Evolutionary conservation across 805 yeast species (phyloP).

Genomic region (Cyberlindnera lachancei): DNA sequence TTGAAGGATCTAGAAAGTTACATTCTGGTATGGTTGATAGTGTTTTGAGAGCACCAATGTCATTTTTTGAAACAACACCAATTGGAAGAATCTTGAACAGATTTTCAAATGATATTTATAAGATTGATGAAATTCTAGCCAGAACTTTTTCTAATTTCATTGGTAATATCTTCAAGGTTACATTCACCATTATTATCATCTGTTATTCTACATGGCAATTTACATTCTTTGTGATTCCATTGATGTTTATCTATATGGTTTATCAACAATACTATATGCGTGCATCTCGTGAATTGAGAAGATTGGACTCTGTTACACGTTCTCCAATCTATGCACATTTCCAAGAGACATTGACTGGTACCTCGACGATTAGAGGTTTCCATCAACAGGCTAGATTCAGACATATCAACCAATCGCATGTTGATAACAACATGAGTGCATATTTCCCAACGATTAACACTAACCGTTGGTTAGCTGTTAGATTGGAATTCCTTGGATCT

Average conservation of each 20-base stretch:
- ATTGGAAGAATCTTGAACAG: slow-evolving; percentile 87
- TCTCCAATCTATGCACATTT: slow-evolving; percentile 81
- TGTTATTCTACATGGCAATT: slow-evolving; percentile 86
- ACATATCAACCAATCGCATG: slow-evolving; percentile 56
- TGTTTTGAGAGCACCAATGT: slow-evolving; percentile 88
- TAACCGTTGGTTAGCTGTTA: slow-evolving; percentile 95
- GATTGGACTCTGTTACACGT: slow-evolving; percentile 72
- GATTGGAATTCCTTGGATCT: slow-evolving; percentile 89
- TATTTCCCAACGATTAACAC: slow-evolving; percentile 88
- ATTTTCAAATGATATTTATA: slow-evolving; percentile 85
- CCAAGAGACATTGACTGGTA: slow-evolving; percentile 75
- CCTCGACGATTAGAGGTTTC: slow-evolving; percentile 69
- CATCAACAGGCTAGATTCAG: slow-evolving; percentile 56
- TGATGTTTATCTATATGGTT: slow-evolving; percentile 53
- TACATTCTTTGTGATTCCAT: slow-evolving; percentile 62
- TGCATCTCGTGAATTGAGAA: slow-evolving; percentile 75
- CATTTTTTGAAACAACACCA: slow-evolving; percentile 93
- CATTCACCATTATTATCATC: slow-evolving; percentile 73
- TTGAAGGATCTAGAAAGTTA: slow-evolving; percentile 68
- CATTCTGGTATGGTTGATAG: slow-evolving; percentile 69
- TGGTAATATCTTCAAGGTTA: slow-evolving; percentile 50
- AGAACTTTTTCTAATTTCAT: slow-evolving; percentile 68
- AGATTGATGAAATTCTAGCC: slow-evolving; percentile 73
- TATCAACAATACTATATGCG: slow-evolving; percentile 72
- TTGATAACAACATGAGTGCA: slow-evolving; percentile 87